Evolutionary conservation across 192 early-diverging fungal species (phyloP).

Genomic region (Chytriomyces confervae): DNA sequence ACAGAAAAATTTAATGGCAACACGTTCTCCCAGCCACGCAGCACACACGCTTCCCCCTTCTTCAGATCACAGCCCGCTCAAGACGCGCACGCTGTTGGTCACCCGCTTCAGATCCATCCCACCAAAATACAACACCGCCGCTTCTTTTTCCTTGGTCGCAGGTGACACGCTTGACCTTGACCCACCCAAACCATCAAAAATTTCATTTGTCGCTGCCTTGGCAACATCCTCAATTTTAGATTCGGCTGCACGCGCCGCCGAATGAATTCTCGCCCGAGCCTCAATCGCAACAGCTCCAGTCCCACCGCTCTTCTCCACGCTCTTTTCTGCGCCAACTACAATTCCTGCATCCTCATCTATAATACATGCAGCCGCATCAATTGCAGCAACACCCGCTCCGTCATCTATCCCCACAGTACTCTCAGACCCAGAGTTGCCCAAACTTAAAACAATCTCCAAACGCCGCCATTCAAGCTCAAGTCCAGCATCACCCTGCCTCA

Average conservation of each 20-base stretch:
- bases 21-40: too few species aligned
- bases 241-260: too few species aligned
- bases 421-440: not conserved
- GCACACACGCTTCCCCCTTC: too few species aligned
- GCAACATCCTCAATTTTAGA: not conserved
- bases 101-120: conserved; percentile 10
- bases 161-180: too few species aligned
- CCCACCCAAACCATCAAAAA: not conserved
- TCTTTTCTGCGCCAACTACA: too few species aligned
- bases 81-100: not conserved
- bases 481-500: not conserved
- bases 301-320: too few species aligned
- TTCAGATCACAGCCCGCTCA: not conserved
- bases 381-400: not conserved
- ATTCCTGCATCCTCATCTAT: too few species aligned
- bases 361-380: not conserved
- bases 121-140: conserved; percentile 1
- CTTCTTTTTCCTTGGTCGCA: not conserved
- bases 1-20: not conserved
- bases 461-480: not conserved
- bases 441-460: not conserved
- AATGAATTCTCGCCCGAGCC: too few species aligned
- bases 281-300: too few species aligned
- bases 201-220: not conserved
- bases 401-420: not conserved